Conservation (phyloP, 371 early-diverging fungal species). For the Actinomortierella wolfii region DNA sequence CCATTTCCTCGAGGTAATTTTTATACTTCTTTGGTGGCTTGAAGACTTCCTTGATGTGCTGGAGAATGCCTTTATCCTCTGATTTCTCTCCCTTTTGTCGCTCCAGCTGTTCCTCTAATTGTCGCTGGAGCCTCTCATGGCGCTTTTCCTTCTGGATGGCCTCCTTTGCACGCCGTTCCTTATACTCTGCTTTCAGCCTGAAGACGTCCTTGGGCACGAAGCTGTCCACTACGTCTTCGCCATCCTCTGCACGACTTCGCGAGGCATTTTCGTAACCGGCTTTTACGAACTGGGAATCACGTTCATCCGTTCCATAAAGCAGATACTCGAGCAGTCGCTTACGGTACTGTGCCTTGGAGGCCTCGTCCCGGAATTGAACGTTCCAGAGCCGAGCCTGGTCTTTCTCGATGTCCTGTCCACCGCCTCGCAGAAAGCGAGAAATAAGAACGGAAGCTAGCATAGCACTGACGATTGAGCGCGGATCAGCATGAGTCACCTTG, state of each 20-base stretch:
- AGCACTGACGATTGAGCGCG: constrained; percentile 65
- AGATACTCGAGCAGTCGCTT: constrained; percentile 32
- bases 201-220: constrained; percentile 23
- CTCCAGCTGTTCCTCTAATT: no score
- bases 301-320: constrained; percentile 20
- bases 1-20: background rate
- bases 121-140: background rate
- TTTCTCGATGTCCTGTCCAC: constrained; percentile 12
- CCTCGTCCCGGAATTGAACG: constrained; percentile 7
- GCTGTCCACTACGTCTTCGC: constrained; percentile 8
- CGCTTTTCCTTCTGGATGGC: background rate
- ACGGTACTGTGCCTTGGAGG: constrained; percentile 8
- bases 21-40: background rate
- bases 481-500: constrained; percentile 71
- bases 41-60: constrained; percentile 3
- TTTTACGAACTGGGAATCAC: no score
- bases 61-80: constrained; percentile 1
- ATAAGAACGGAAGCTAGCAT: constrained; percentile 60
- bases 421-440: constrained; percentile 55
- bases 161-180: background rate
- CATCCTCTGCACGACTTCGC: constrained; percentile 19
- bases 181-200: constrained; percentile 1
- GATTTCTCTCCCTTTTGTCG: no score
- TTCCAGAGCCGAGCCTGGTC: constrained; percentile 48
- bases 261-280: constrained; percentile 7